Base-by-base conservation (phyloP, 2,329 filamentous ascomycete genomes). In the Botrytis paeoniae region DNA sequence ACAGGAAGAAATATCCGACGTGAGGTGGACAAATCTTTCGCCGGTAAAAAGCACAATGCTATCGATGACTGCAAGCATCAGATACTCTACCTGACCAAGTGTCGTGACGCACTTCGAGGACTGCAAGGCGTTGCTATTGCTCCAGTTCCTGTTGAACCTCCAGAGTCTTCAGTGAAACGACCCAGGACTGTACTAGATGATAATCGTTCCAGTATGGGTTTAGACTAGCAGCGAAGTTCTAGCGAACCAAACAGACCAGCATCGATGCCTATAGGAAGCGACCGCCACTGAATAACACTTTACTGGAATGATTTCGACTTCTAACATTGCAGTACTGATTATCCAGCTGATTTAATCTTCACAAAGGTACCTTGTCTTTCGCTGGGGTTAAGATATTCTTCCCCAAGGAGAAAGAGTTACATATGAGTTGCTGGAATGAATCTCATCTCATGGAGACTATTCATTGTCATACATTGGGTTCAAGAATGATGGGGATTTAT, bases 1-100 rank as follows among this genome's bases (percentile, higher is more conserved):
- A 68, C 48, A 6, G 64, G 48, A 18, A 68, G 64, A 25, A 68
- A 68, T 3, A 68, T 68, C 48, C 48, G 64, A 41, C 64, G 64
- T 29, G 64, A 57, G 25, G 48, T 41, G 35, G 48, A 57, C 35
- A 57, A 41, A n/a, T 32, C 64, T 2, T 68, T 68, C 48, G 48
- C 16, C 10, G 35, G 64, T 35, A 68, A 68, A 57, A 69, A 61
- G 37, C 66, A 69, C 39, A n/a, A 69, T 61, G 66, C 66, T 18
- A 45, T 69, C 43, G 66, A 69, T 60, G 54, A 69, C 20, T 69
- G 66, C 41, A 69, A 61, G 59, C 39, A 69, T 37, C 66, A 69
- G 43, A 61, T 69, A 29, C 25, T 41, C n/a, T 69, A 60, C 29
- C 12, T 69, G 20, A 69, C 32, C 39, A 61, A 35, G 39, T 69